Percentiles rank a stretch among this genome's conserved stretches.
phyloP scores from a whole-genome alignment of 345 rosid species.

The Linum tenue region DNA sequence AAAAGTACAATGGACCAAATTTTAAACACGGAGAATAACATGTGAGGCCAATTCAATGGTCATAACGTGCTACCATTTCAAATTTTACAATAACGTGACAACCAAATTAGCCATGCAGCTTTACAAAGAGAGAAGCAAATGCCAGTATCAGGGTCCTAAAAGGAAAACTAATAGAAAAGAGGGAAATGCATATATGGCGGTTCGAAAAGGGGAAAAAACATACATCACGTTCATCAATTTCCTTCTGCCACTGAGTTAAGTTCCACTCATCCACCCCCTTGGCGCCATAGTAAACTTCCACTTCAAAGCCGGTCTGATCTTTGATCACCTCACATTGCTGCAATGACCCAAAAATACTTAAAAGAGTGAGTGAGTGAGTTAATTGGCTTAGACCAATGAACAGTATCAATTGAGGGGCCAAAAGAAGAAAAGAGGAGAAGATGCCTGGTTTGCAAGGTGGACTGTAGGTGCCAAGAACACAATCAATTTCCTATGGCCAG shows the following conservation, averaged over 20 bases:
- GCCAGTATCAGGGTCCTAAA: background rate
- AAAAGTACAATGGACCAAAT: background rate
- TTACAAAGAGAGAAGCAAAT: no score
- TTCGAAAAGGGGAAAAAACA: slow-evolving; percentile 17
- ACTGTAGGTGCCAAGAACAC: slow-evolving; percentile 79
- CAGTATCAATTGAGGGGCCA: background rate
- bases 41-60: background rate
- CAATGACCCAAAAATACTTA: slow-evolving; percentile 13
- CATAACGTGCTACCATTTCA: background rate
- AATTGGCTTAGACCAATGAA: background rate
- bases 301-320: slow-evolving; percentile 32
- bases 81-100: no score
- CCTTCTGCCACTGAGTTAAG: slow-evolving; percentile 51
- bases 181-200: background rate
- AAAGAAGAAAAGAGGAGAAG: background rate
- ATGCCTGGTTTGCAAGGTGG: slow-evolving; percentile 69
- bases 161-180: background rate
- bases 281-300: slow-evolving; percentile 66
- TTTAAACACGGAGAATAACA: background rate
- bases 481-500: slow-evolving; percentile 35
- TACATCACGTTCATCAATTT: slow-evolving; percentile 53
- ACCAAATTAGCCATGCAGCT: no score
- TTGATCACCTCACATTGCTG: slow-evolving; percentile 70
- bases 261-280: slow-evolving; percentile 72
- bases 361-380: background rate